Evolutionary conservation across 2,329 filamentous ascomycete genomes (phyloP), one percentile per base, ranked within the genome.

Genomic region (Talaromyces sp.): DNA sequence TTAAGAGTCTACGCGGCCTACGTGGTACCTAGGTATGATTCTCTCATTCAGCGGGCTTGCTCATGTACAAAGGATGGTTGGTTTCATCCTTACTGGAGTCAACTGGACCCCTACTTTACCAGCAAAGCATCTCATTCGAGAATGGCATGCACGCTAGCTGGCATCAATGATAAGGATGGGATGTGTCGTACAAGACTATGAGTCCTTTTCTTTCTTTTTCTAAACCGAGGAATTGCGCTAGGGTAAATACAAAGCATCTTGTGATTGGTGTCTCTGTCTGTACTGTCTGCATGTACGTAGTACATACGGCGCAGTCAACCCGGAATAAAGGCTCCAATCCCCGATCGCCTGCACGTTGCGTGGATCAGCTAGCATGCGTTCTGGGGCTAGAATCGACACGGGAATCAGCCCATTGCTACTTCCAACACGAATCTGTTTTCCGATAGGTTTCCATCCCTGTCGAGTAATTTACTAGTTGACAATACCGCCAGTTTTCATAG

Each of bases 401-500:
- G 17, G 36, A 63, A 29, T 38, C 47, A 56, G 47, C 19, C 47
- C 27, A 31, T 29, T 38, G 31, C 53, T 62, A 29, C 40, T 62
- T 36, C n/a, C 8, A 19, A 45, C 43, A 45, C n/a, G 45, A 17
- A 49, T 63, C 19, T 31, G 25, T 36, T 53, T 62, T 62, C 45
- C 59, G 59, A 62, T 62, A 29, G 59, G 59, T 38, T 53, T 40
- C 45, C 29, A 62, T 36, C 59, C 31, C 59, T 53, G 29, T 43
- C 31, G 40, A 62, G 59, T 25, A 62, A 62, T 53, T 51, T 49
- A 62, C 34, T 29, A 56, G 34, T 54, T 56, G 47, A 51, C 15
- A 61, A 61, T 56, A 63, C 61, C 61, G 61, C 34, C 19, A 22
- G 17, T 17, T 63, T 40, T 63, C 61, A 56, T 31, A 49, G 54